These are phyloP conservation scores for Umbelopsis sp. DNA, from an alignment of 371 early-diverging fungal species.

Conservation along the genomic window DNA sequence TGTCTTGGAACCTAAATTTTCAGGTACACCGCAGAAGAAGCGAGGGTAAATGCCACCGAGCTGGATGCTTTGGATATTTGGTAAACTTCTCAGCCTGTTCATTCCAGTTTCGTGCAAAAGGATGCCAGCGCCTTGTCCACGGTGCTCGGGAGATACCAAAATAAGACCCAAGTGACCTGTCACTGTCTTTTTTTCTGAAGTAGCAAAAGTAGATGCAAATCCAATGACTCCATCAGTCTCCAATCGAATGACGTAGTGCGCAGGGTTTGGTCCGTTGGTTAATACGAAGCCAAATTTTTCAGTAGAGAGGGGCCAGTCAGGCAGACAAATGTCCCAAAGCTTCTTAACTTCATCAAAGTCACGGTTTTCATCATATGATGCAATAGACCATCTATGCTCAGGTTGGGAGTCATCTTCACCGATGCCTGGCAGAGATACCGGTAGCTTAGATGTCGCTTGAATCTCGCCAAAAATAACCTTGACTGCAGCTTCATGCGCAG, in stretches of 20 bases:
- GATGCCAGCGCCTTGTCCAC: constrained; percentile 39
- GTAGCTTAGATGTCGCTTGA: constrained; percentile 28
- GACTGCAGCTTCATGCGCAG: constrained; percentile 50
- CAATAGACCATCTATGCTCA: constrained; percentile 4
- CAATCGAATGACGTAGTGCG: constrained; percentile 31
- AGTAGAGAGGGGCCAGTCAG: constrained; percentile 33
- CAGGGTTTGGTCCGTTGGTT: constrained; percentile 22
- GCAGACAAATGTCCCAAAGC: constrained; percentile 36
- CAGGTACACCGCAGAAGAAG: constrained; percentile 52
- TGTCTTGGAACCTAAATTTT: constrained; percentile 26
- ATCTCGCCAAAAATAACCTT: constrained; percentile 45
- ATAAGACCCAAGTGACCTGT: constrained; percentile 43
- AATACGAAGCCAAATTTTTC: constrained; percentile 33
- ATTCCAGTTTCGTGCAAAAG: constrained; percentile 36
- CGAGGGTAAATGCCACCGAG: constrained; percentile 52
- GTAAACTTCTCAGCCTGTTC: constrained; percentile 24
- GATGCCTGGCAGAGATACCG: constrained; percentile 38
- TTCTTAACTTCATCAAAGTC: constrained; percentile 23
- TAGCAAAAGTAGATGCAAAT: constrained; percentile 42
- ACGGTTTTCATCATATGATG: not conserved
- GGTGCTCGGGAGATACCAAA: constrained; percentile 35
- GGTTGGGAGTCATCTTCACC: not conserved
- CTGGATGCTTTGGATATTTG: constrained; percentile 11
- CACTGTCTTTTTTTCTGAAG: constrained; percentile 4
- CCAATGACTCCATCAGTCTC: constrained; percentile 30